phyloP scores from a whole-genome alignment of 2,329 filamentous ascomycete species.

The Calonectria crousiana region DNA sequence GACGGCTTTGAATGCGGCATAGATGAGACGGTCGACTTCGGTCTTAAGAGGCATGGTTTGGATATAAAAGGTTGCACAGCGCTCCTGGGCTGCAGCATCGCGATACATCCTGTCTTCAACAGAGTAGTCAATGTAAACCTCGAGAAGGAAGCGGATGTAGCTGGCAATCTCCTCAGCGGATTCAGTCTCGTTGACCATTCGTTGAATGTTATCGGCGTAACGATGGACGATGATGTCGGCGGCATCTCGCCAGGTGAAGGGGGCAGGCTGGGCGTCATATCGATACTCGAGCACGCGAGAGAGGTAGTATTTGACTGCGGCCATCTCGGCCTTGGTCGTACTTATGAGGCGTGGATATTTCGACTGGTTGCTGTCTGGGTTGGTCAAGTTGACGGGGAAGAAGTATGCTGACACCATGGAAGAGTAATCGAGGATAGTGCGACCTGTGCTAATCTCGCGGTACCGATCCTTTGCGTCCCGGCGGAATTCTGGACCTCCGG shows the following conservation, averaged over 20 bases:
- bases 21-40: not conserved
- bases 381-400: constrained; percentile 55
- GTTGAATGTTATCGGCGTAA: constrained; percentile 66
- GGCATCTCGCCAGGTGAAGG: constrained; percentile 70
- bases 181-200: constrained; percentile 41
- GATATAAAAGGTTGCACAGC: constrained; percentile 17
- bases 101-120: constrained; percentile 6
- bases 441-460: constrained; percentile 48
- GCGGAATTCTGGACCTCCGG: constrained; percentile 33
- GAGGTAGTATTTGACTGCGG: constrained; percentile 5
- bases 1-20: constrained; percentile 13
- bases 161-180: constrained; percentile 37
- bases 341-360: constrained; percentile 35
- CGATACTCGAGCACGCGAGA: constrained; percentile 1
- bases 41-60: constrained; percentile 13
- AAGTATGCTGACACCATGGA: constrained; percentile 58
- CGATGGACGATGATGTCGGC: constrained; percentile 71
- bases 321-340: constrained; percentile 5
- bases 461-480: constrained; percentile 51
- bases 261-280: not conserved
- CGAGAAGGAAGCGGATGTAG: constrained; percentile 50
- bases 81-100: constrained; percentile 5
- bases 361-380: constrained; percentile 36
- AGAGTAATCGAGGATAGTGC: constrained; percentile 53
- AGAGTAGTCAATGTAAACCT: constrained; percentile 53